Percentiles rank a stretch among this genome's conserved stretches.
These are phyloP conservation scores for Arthrobotrys sphaeroides DNA, from an alignment of 2,329 filamentous ascomycete genomes.

Conservation along the genomic window DNA sequence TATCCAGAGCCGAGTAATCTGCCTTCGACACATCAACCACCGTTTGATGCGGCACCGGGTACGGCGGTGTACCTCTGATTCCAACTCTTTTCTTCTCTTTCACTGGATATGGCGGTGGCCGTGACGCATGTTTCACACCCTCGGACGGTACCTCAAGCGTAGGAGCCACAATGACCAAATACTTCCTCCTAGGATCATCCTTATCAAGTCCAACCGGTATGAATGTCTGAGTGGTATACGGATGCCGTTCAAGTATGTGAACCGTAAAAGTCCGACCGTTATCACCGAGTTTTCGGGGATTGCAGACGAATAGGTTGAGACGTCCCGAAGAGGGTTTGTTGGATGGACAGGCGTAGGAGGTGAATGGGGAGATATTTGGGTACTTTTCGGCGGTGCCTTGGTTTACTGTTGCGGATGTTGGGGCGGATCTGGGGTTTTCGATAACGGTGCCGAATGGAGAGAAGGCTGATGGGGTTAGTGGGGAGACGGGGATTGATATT, in stretches of 20 bases:
- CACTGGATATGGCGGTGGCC: constrained; percentile 26
- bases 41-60: constrained; percentile 3
- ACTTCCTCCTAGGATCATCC: constrained; percentile 64
- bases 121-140: background rate
- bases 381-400: constrained; percentile 91
- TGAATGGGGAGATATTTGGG: constrained; percentile 80
- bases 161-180: constrained; percentile 89
- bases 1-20: background rate
- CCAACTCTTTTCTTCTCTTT: constrained; percentile 12
- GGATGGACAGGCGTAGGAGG: constrained; percentile 68
- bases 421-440: constrained; percentile 69
- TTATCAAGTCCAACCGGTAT: constrained; percentile 73
- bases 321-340: constrained; percentile 68
- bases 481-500: constrained; percentile 67
- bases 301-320: constrained; percentile 91
- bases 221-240: constrained; percentile 94
- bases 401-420: constrained; percentile 72
- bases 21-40: background rate
- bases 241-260: constrained; percentile 84
- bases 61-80: constrained; percentile 17
- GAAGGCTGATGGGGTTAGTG: constrained; percentile 76
- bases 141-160: constrained; percentile 64
- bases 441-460: constrained; percentile 84
- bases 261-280: constrained; percentile 69
- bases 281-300: constrained; percentile 68